Conservation (phyloP, 108 stramenopile genomes). For the Conticribra weissflogii region DNA sequence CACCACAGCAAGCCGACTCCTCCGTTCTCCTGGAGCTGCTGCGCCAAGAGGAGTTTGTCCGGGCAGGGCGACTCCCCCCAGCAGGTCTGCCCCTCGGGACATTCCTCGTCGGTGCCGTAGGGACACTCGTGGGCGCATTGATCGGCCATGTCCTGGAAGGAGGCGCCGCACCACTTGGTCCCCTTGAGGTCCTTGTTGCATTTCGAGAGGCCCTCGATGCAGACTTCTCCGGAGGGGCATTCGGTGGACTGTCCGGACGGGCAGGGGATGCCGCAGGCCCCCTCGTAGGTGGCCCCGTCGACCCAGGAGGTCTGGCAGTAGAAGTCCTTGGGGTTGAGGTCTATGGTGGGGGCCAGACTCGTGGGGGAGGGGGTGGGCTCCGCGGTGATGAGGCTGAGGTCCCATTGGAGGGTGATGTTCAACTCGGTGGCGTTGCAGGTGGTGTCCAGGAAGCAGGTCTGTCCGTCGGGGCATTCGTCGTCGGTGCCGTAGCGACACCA, state of each 20-base stretch:
- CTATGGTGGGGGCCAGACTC: constrained; percentile 25
- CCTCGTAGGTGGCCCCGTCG: constrained; percentile 19
- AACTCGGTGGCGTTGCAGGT: constrained; percentile 38
- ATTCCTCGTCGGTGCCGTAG: constrained; percentile 23
- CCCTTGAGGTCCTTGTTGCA: constrained; percentile 17
- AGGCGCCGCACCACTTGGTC: constrained; percentile 23
- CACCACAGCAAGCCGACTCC: constrained; percentile 33
- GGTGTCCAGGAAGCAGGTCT: constrained; percentile 19
- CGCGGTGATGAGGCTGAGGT: constrained; percentile 4
- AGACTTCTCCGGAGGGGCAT: constrained; percentile 20
- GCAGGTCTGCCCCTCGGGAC: constrained; percentile 8
- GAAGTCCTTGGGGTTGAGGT: constrained; percentile 23
- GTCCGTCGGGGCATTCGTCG: constrained; percentile 26
- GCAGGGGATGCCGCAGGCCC: constrained; percentile 35
- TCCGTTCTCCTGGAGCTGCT: background rate
- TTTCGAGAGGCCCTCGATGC: constrained; percentile 6
- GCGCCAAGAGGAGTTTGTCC: no score
- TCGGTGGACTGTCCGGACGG: constrained; percentile 15
- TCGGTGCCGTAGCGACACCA: constrained; percentile 35
- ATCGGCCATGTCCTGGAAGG: constrained; percentile 24
- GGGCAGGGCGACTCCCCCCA: constrained; percentile 24
- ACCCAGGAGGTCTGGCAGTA: constrained; percentile 24
- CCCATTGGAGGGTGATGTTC: constrained; percentile 28
- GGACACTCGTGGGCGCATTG: constrained; percentile 22
- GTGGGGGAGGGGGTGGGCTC: constrained; percentile 21